Evolutionary conservation across 345 rosid species (phyloP).

Genomic region (Viola odorata): DNA sequence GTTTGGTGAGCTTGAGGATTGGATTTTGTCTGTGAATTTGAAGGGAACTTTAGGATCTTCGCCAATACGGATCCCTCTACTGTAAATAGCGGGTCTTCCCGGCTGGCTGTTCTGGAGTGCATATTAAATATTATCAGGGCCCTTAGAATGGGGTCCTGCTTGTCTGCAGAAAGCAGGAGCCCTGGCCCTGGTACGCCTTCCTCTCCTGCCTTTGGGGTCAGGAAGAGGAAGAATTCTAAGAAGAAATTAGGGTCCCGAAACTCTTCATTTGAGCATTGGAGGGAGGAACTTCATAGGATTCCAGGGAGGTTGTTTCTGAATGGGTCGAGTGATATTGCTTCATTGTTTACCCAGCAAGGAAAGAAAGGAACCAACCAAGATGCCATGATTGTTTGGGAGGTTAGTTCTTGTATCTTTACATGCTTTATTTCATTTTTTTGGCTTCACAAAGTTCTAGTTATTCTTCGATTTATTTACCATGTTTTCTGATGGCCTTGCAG

Average conservation of each 20-base stretch:
- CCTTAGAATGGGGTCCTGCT: conserved; percentile 99
- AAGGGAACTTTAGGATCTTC: background rate
- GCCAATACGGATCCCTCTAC: conserved; percentile 53
- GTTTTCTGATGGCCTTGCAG: too few relatives aligned
- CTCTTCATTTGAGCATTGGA: conserved; percentile 54
- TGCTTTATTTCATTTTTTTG: conserved; percentile 4
- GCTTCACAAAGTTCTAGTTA: background rate
- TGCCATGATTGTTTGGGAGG: conserved; percentile 99
- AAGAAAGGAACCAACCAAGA: conserved; percentile 99
- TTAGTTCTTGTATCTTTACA: conserved; percentile 24
- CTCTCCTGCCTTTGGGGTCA: conserved; percentile 50
- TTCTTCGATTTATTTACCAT: too few relatives aligned
- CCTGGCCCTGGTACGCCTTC: conserved; percentile 80
- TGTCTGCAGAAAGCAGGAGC: conserved; percentile 88
- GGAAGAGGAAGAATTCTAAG: conserved; percentile 65
- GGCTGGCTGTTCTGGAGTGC: conserved; percentile 94
- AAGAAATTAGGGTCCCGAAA: conserved; percentile 52
- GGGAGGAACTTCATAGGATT: conserved; percentile 66
- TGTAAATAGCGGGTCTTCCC: conserved; percentile 50
- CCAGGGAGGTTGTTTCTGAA: conserved; percentile 79
- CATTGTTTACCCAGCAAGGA: conserved; percentile 86
- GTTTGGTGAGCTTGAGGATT: too few relatives aligned
- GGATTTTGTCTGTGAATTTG: background rate
- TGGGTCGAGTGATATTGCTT: conserved; percentile 79
- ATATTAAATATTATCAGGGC: conserved; percentile 85